phyloP scores from a whole-genome alignment of 1,139 yeast species.

The Groenewaldozyma auringiensis region DNA sequence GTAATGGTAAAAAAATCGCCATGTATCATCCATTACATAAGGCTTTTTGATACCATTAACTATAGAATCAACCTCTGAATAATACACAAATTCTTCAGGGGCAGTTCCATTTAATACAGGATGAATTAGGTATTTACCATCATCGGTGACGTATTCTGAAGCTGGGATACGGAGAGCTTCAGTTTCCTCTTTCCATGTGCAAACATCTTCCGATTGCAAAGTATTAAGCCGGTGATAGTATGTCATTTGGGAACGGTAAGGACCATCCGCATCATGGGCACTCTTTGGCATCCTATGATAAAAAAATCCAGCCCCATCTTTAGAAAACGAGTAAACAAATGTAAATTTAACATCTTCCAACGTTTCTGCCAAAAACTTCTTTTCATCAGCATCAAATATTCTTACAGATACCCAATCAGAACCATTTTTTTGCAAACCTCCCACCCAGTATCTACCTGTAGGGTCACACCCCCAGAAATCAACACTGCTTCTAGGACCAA shows the following conservation, averaged over 20 bases:
- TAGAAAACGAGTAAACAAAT: slow-evolving; percentile 5
- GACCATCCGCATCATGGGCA: slow-evolving; percentile 6
- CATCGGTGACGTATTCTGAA: slow-evolving; percentile 5
- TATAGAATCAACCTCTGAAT: slow-evolving; percentile 3
- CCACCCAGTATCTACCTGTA: slow-evolving; percentile 8
- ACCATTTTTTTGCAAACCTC: slow-evolving; percentile 8
- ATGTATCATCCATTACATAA: slow-evolving; percentile 4
- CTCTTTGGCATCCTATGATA: slow-evolving; percentile 6
- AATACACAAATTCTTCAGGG: slow-evolving; percentile 1
- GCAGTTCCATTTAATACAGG: slow-evolving; percentile 4
- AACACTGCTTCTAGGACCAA: slow-evolving; percentile 4
- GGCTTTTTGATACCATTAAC: not conserved
- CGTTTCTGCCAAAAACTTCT: slow-evolving; percentile 3
- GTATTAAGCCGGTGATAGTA: slow-evolving; percentile 6
- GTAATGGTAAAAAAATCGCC: slow-evolving; percentile 2
- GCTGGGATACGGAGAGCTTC: slow-evolving; percentile 5
- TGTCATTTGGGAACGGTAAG: slow-evolving; percentile 5
- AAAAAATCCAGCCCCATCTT: slow-evolving; percentile 7
- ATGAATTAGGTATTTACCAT: slow-evolving; percentile 6
- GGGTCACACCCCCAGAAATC: slow-evolving; percentile 10
- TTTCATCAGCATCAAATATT: slow-evolving; percentile 4
- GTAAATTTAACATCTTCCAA: slow-evolving; percentile 8
- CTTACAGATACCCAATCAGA: slow-evolving; percentile 8
- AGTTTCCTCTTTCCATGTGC: slow-evolving; percentile 7
- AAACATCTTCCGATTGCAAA: slow-evolving; percentile 6